These are phyloP conservation scores for Colletotrichum euphorbiae DNA, from an alignment of 2,329 filamentous ascomycete species.

Conservation along the genomic window DNA sequence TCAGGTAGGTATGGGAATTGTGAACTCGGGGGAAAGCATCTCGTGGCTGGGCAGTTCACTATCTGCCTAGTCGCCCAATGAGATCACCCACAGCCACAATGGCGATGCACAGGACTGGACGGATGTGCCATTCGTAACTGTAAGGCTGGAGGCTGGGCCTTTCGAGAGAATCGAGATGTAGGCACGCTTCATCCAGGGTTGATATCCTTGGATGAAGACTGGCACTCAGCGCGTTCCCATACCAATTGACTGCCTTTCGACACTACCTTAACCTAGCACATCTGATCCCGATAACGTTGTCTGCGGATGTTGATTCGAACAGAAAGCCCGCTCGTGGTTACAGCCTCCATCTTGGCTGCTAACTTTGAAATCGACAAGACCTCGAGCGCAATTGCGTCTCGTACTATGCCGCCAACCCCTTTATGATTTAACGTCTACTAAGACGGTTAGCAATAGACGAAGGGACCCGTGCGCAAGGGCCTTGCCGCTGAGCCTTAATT, in stretches of 20 bases:
- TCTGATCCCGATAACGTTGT: too few relatives aligned
- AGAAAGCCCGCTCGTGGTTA: too few relatives aligned
- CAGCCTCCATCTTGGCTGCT: too few relatives aligned
- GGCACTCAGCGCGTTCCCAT: background rate
- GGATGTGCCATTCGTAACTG: background rate
- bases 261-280: too few relatives aligned
- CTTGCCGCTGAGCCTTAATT: slow-evolving; percentile 1
- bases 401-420: too few relatives aligned
- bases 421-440: background rate
- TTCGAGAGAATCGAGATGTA: background rate
- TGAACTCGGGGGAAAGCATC: background rate
- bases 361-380: too few relatives aligned
- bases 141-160: slow-evolving; percentile 13
- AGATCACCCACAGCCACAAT: slow-evolving; percentile 1
- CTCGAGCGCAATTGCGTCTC: too few relatives aligned
- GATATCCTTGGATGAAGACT: slow-evolving; percentile 5
- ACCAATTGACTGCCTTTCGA: too few relatives aligned
- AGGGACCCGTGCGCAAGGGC: background rate
- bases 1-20: too few relatives aligned
- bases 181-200: background rate
- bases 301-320: too few relatives aligned
- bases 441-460: background rate
- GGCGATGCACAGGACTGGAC: background rate
- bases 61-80: background rate
- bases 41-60: slow-evolving; percentile 34